Conservation (phyloP, 2,329 filamentous ascomycete genomes). For the Phaeomoniella chlamydospora region DNA sequence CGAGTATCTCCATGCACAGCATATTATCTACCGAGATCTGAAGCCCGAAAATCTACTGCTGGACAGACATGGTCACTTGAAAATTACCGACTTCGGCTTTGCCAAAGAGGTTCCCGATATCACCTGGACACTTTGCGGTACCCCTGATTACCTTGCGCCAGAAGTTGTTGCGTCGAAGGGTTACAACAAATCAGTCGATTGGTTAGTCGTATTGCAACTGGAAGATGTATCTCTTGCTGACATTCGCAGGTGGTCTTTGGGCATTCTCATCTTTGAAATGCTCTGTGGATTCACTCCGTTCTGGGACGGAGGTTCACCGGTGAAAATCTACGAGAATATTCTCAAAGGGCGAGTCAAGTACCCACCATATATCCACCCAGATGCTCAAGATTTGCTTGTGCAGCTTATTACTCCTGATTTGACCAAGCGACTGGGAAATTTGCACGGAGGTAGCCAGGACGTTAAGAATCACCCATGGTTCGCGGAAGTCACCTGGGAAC, state of each 20-base stretch:
- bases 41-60: constrained; percentile 91
- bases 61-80: constrained; percentile 84
- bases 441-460: constrained; percentile 79
- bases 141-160: constrained; percentile 90
- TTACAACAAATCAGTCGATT: constrained; percentile 99
- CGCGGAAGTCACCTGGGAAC: constrained; percentile 92
- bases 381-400: constrained; percentile 84
- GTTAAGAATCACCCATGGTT: constrained; percentile 97
- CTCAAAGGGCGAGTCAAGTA: constrained; percentile 93
- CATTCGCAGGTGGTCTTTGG: constrained; percentile 75
- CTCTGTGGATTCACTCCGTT: constrained; percentile 97
- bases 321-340: constrained; percentile 99
- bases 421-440: constrained; percentile 86
- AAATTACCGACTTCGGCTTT: constrained; percentile 97
- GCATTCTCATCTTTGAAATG: constrained; percentile 99
- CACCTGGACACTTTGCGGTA: constrained; percentile 96
- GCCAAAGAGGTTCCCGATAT: constrained; percentile 97
- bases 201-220: constrained; percentile 43
- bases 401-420: constrained; percentile 88
- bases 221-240: constrained; percentile 6
- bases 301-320: constrained; percentile 93
- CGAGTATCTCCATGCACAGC: constrained; percentile 84
- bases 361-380: constrained; percentile 84
- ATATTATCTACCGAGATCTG: constrained; percentile 95
- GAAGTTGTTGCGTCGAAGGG: constrained; percentile 99